Conservation (phyloP, 148 eudicot genomes). For the Oxyria digyna region DNA sequence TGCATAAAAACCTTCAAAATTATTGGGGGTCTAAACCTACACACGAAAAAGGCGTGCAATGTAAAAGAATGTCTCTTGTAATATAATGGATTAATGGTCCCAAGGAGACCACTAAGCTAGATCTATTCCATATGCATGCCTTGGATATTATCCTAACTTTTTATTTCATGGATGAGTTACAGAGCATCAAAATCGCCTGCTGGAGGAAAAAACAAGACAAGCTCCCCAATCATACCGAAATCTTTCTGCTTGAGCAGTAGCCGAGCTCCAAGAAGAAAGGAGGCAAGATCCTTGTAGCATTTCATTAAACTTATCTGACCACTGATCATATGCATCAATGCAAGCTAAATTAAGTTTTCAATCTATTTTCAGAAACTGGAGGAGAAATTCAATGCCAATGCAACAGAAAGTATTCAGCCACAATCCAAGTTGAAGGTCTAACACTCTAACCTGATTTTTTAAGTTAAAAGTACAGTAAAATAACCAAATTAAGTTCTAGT, state of each 20-base stretch:
- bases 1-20: neutral
- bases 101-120: neutral
- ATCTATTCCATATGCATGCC: neutral
- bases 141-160: neutral
- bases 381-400: conserved; percentile 28
- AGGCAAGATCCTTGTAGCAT: conserved; percentile 13
- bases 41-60: neutral
- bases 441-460: neutral
- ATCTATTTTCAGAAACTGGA: conserved; percentile 18
- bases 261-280: conserved; percentile 23
- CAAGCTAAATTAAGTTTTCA: neutral
- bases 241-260: conserved; percentile 20
- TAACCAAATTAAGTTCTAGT: neutral
- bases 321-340: neutral
- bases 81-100: neutral
- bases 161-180: neutral
- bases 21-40: neutral
- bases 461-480: neutral
- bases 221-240: conserved; percentile 28
- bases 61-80: neutral
- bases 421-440: conserved; percentile 26
- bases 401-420: conserved; percentile 19
- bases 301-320: neutral
- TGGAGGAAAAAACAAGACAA: conserved; percentile 18
- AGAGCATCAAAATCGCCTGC: conserved; percentile 23